Evolutionary conservation across 2,329 filamentous ascomycete species (phyloP), one percentile per base, ranked within the genome.

Genomic region (Xylariaceae sp.): DNA sequence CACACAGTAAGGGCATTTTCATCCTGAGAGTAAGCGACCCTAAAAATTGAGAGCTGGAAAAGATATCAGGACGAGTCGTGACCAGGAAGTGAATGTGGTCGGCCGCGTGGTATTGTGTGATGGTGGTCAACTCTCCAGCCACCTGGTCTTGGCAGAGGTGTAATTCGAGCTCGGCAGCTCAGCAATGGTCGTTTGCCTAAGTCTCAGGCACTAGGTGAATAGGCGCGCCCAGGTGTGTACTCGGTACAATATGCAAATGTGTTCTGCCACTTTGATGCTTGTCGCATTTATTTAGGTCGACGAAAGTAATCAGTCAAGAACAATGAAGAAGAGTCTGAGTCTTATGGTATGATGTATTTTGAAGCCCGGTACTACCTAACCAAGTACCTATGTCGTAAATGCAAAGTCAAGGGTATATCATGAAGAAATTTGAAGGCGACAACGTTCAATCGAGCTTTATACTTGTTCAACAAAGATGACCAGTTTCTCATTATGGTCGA

Each of bases 401-500:
- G 59, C 58, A 56, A 57, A 41, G 50, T 54, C 53, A 45, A 53
- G 63, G 63, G 65, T 65, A 65, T 66, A 63, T 63, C 49, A 55
- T 50, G 56, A 53, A 60, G 53, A 49, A 50, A 59, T 60, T 36
- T 11, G 34, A 63, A 59, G 45, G 47, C 53, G 51, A 55, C 53
- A 39, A 51, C 11, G 22, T 28, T 16, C 33, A 10, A 42, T 50
- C 45, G 45, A 43, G 40, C 42, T 51, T 71, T 69, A 81, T 56
- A 73, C 70, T 49, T 75, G 72, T 59, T 86, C 82, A 31, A 89
- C 86, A 60, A 84, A 89, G 22, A 97, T 75, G 48, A 92, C 84
- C 57, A 97, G 76, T 74, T 97, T 97, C 60, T 91, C 87, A 71
- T 96, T 96, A 62, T 90, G 78, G 62, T 88, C 82, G 57, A 97